These are phyloP conservation scores for Penicillium sp. DNA, from an alignment of 2,329 filamentous ascomycete species.

Conservation along the genomic window DNA sequence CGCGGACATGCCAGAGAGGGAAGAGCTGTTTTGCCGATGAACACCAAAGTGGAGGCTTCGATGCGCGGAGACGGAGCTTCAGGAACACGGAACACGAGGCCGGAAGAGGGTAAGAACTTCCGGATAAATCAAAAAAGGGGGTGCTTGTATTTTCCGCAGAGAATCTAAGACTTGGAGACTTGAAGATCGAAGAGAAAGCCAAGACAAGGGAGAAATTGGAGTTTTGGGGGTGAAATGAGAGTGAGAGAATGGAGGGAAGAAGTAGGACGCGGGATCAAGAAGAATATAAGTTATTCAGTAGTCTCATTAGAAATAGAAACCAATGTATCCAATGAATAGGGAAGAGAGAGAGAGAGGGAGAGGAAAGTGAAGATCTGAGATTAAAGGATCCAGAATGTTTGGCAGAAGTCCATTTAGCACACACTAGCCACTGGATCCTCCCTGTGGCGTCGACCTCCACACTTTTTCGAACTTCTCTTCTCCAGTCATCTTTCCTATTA, in stretches of 20 bases:
- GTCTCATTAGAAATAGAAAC: not conserved
- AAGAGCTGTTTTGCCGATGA: constrained; percentile 31
- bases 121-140: constrained; percentile 4
- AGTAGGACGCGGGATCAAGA: not conserved
- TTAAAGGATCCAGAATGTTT: constrained; percentile 17
- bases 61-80: constrained; percentile 9
- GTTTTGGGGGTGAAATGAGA: constrained; percentile 8
- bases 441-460: constrained; percentile 11
- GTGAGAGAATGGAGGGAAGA: constrained; percentile 9
- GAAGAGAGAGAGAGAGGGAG: constrained; percentile 10
- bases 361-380: constrained; percentile 18
- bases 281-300: not conserved
- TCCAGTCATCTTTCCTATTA: not conserved
- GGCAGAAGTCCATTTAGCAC: constrained; percentile 13
- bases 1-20: constrained; percentile 34
- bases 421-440: constrained; percentile 14
- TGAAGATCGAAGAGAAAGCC: constrained; percentile 5
- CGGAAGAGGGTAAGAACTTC: constrained; percentile 1
- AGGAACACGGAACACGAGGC: constrained; percentile 13
- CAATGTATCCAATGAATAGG: not conserved
- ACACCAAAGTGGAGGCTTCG: constrained; percentile 24
- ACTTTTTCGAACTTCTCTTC: not conserved
- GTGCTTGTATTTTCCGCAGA: not conserved
- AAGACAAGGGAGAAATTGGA: constrained; percentile 11
- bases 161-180: not conserved